Evolutionary conservation across 768 basidiomycete genomes (phyloP), one percentile per base, ranked within the genome.

Genomic region (Strobilomyces echinocephalus): DNA sequence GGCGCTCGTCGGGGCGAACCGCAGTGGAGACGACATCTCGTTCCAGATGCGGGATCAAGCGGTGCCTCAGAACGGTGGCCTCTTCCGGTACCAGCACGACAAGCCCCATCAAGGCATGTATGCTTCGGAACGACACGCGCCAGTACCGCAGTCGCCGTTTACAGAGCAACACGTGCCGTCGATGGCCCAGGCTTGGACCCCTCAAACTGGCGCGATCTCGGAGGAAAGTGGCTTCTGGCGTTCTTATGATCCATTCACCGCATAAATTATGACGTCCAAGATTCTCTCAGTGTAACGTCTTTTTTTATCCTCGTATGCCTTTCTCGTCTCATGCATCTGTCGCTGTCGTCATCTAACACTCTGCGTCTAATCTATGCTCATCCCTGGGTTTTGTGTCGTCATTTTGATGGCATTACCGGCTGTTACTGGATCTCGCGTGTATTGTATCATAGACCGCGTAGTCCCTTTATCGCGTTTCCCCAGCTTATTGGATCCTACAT

Each of bases 141-240:
- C 61, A 7, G 46, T 67, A 1, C 52, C 67, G 8, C 58, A 57
- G 44, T 54, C 60, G 21, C 61, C 61, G 30, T 69, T 57, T 49
- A 36, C 49, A 20, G 63, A 58, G 24, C 53, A 54, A 21, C 62
- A 58, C 20, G 30, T 49, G 15, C 61, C 55, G 11, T 28, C 57
- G 26, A 60, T 62, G 33, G 10, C 53, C 0, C 57, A 55, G 38
- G 15, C 51, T 2, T 68, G 67, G 67, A 43, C 59, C 5, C 58
- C 57, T 7, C 64, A 64, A 52, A 4, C 59, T 5, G 46, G 40
- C 6, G 2, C 56, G 8, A 42, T 62, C 11, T 43, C 58, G 14
- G 63, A 66, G 18, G 63, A 59, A 28, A 35, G 16, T 31, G 44
- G 54, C 24, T 68, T 61, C 44, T 68, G 66, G 66, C 66, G 58